Evolutionary conservation across 2,329 filamentous ascomycete species (phyloP).

Genomic region (Orbilia blumenaviensis): DNA sequence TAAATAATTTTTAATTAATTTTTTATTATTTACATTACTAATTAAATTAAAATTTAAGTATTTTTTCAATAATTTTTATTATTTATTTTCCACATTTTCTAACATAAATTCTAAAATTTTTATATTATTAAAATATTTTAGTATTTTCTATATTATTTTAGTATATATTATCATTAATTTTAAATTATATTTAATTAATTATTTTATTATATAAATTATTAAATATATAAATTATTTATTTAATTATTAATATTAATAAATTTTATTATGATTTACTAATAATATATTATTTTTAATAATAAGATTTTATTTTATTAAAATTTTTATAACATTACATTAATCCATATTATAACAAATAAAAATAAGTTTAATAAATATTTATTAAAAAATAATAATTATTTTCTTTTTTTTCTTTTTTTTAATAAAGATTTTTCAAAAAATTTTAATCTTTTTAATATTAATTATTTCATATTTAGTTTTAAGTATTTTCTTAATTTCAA

Average conservation of each 20-base stretch:
- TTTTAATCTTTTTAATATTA: not conserved
- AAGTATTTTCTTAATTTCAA: constrained; percentile 21
- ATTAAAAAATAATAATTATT: not conserved
- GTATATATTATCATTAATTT: not conserved
- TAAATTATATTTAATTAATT: not conserved
- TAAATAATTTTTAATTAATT: not conserved
- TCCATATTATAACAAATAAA: not conserved
- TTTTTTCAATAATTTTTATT: not conserved
- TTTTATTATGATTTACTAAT: not conserved
- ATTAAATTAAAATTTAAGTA: not conserved
- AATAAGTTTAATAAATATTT: not conserved
- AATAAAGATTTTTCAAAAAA: too few species aligned
- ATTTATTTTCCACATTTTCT: not conserved
- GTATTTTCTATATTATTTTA: too few species aligned
- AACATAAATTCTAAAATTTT: not conserved
- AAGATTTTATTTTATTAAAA: not conserved
- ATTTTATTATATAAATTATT: constrained; percentile 6
- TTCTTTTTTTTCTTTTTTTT: not conserved
- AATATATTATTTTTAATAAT: not conserved
- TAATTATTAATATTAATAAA: not conserved
- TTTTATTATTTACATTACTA: not conserved
- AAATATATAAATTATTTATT: constrained; percentile 3
- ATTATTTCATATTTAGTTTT: not conserved
- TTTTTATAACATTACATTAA: not conserved
- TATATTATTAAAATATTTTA: not conserved